phyloP scores from a whole-genome alignment of 768 basidiomycete species.

The Boletus rex-veris region DNA sequence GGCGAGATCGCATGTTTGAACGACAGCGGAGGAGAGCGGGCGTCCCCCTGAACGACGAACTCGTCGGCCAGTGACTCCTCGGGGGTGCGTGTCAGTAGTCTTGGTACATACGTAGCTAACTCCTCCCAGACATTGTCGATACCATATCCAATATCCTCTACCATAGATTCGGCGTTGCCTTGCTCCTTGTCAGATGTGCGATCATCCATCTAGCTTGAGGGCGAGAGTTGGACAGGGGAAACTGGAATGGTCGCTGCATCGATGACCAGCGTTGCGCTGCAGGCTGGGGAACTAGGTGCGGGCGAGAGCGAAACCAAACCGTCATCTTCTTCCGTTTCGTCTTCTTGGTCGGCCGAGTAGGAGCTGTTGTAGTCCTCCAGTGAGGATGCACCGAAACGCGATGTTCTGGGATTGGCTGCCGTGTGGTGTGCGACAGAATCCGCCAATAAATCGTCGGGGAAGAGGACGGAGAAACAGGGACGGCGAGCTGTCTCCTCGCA shows the following conservation, averaged over 20 bases:
- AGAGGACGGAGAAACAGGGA: too few species aligned
- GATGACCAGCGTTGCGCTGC: neutral
- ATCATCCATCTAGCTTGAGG: neutral
- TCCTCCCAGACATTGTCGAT: neutral
- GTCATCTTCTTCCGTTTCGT: neutral
- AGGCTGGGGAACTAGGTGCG: neutral
- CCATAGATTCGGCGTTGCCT: neutral
- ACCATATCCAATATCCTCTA: neutral
- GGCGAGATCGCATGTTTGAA: neutral
- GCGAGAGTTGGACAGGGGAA: neutral
- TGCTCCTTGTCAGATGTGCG: neutral
- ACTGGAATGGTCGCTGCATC: neutral
- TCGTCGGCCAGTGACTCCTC: conserved; percentile 5
- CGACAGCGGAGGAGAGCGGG: neutral
- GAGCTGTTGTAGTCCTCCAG: neutral
- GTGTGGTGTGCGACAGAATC: neutral
- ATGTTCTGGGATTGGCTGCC: neutral
- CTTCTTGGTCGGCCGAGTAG: conserved; percentile 8
- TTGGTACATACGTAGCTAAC: neutral
- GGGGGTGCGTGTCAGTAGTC: conserved; percentile 5
- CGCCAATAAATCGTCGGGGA: too few species aligned
- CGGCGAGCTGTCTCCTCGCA: too few species aligned
- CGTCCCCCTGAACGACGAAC: neutral
- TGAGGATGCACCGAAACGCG: neutral
- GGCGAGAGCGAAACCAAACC: neutral